These are phyloP conservation scores for Apiotrichum porosum DNA, from an alignment of 1,284 basidiomycete genomes.

Conservation along the genomic window DNA sequence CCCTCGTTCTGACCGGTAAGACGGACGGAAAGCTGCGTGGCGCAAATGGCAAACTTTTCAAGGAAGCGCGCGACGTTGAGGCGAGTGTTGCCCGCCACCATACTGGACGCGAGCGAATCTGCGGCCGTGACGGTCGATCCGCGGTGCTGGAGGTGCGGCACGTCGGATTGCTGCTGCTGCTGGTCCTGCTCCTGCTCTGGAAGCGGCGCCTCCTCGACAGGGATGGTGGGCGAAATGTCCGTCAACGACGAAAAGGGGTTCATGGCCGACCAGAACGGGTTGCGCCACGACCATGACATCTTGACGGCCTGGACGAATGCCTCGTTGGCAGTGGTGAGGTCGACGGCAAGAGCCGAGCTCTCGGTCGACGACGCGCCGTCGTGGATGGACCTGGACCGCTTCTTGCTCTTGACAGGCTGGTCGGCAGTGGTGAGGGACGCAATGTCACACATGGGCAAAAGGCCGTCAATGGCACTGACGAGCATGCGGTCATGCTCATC, in stretches of 20 bases:
- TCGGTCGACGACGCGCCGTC: constrained; percentile 12
- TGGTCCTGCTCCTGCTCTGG: constrained; percentile 1
- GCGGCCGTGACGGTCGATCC: constrained; percentile 8
- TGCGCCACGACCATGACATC: constrained; percentile 49
- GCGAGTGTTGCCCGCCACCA: constrained; percentile 3
- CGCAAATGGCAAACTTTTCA: constrained; percentile 42
- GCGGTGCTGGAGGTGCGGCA: constrained; percentile 2
- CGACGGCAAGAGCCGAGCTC: constrained; percentile 44
- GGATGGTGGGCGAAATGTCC: background rate
- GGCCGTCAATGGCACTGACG: constrained; percentile 49
- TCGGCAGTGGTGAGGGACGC: constrained; percentile 33
- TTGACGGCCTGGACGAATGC: constrained; percentile 50
- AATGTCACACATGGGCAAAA: constrained; percentile 50
- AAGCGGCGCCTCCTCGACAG: no score
- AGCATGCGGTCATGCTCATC: constrained; percentile 48
- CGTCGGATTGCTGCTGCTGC: no score
- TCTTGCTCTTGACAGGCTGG: constrained; percentile 1
- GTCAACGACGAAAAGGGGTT: constrained; percentile 17
- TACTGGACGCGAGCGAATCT: constrained; percentile 2
- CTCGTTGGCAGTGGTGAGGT: constrained; percentile 47
- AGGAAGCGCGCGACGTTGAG: constrained; percentile 42
- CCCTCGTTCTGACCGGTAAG: constrained; percentile 42
- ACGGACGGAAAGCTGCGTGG: constrained; percentile 35
- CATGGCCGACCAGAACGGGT: constrained; percentile 24
- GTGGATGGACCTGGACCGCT: background rate